These are phyloP conservation scores for Mycena alexandri DNA, from an alignment of 768 basidiomycete species.

Conservation along the genomic window DNA sequence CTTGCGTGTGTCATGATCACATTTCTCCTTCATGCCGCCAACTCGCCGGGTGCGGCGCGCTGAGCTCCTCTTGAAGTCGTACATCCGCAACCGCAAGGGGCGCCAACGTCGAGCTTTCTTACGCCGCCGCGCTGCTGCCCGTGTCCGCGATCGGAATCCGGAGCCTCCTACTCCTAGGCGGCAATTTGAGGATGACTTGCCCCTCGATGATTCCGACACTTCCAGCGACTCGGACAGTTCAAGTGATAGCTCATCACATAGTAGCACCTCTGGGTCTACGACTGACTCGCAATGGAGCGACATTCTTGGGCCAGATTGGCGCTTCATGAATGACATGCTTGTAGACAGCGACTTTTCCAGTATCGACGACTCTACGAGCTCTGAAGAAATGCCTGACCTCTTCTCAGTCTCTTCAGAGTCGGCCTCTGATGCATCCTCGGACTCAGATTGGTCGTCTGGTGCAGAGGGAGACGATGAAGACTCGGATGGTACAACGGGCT, in stretches of 20 bases:
- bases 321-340: not conserved
- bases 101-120: slow-evolving; percentile 4
- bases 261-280: too few species aligned
- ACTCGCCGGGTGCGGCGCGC: not conserved
- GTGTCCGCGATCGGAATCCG: not conserved
- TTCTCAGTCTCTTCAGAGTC: slow-evolving; percentile 13
- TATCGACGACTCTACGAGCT: not conserved
- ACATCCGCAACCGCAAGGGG: slow-evolving; percentile 8
- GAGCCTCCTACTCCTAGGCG: too few species aligned
- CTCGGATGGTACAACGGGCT: too few species aligned
- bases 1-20: too few species aligned
- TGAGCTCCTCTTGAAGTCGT: not conserved
- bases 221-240: too few species aligned
- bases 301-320: not conserved
- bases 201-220: too few species aligned
- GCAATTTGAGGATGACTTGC: too few species aligned
- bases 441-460: slow-evolving; percentile 15
- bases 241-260: too few species aligned
- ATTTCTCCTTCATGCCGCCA: slow-evolving; percentile 6
- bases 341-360: too few species aligned
- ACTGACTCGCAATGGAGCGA: too few species aligned
- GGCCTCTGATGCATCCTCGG: not conserved
- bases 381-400: not conserved
- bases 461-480: slow-evolving; percentile 13
- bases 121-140: slow-evolving; percentile 3